A percentile compares a stretch with the other conserved stretches of the same genome.
phyloP scores from a whole-genome alignment of 129 eudicot species.

The Flaveria bidentis region DNA sequence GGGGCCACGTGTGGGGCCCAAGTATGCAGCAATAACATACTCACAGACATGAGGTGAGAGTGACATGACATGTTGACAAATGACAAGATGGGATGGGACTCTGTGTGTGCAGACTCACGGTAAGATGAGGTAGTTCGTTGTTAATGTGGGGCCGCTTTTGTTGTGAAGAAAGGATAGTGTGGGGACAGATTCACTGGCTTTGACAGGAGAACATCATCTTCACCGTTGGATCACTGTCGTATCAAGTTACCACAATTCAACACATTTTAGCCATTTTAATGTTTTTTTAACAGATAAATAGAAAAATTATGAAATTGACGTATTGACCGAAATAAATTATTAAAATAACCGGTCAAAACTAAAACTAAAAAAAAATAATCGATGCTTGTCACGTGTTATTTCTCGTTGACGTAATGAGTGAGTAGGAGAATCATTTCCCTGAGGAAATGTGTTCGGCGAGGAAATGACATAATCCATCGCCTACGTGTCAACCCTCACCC shows the following conservation, averaged over 20 bases:
- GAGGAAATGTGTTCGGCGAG: too few species aligned
- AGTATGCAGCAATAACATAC: slow-evolving; percentile 26
- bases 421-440: too few species aligned
- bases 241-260: not conserved
- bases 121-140: not conserved
- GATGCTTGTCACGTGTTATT: too few species aligned
- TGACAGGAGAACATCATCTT: slow-evolving; percentile 10
- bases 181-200: slow-evolving; percentile 31
- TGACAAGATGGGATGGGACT: slow-evolving; percentile 45
- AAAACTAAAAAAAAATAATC: too few species aligned
- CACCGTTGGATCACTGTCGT: slow-evolving; percentile 42
- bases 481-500: too few species aligned
- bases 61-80: slow-evolving; percentile 38
- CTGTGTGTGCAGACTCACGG: slow-evolving; percentile 38
- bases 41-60: slow-evolving; percentile 38
- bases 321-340: too few species aligned
- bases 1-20: not conserved
- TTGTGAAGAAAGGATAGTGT: slow-evolving; percentile 23
- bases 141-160: slow-evolving; percentile 22
- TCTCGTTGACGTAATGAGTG: too few species aligned
- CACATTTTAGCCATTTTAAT: not conserved
- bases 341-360: too few species aligned
- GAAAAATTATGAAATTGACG: too few species aligned
- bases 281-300: too few species aligned
- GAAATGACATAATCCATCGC: too few species aligned